Conservation (phyloP, 2,329 filamentous ascomycete species). For the Verticillium zaregamsianum region DNA sequence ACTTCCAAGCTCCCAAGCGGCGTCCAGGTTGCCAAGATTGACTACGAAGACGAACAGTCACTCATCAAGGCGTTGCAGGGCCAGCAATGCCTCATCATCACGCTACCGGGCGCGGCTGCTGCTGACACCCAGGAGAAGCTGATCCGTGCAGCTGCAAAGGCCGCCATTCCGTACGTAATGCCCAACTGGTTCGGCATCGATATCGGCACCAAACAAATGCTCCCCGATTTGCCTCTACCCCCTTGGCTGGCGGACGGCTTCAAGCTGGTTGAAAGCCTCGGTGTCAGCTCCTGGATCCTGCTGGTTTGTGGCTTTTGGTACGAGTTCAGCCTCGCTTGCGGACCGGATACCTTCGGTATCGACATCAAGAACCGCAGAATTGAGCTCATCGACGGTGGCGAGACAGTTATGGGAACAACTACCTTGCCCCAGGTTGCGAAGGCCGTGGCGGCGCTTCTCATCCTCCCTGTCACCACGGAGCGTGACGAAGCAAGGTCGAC, state of each 20-base stretch:
- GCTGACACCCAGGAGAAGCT: no score
- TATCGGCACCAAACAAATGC: no score
- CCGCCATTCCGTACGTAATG: no score
- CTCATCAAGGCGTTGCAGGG: conserved; percentile 44
- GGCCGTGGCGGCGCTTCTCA: conserved; percentile 28
- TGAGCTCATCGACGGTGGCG: conserved; percentile 53
- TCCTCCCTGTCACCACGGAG: conserved; percentile 19
- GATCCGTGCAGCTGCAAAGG: no score
- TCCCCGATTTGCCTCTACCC: conserved; percentile 14
- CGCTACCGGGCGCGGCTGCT: conserved; percentile 27
- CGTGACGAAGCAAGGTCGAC: no score
- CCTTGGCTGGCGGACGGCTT: not conserved
- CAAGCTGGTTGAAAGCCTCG: conserved; percentile 29
- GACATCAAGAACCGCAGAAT: conserved; percentile 37
- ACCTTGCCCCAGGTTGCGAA: conserved; percentile 57
- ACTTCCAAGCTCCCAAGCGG: conserved; percentile 35
- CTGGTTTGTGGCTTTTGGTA: conserved; percentile 46
- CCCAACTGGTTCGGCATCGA: no score
- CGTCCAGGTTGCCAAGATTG: conserved; percentile 33
- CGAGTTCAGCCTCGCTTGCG: conserved; percentile 38
- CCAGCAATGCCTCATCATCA: conserved; percentile 52
- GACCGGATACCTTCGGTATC: conserved; percentile 32
- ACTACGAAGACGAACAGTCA: conserved; percentile 37
- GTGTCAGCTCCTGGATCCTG: conserved; percentile 23
- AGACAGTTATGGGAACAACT: conserved; percentile 48